These are phyloP conservation scores for Grammothele lineata DNA, from an alignment of 768 basidiomycete genomes.

Conservation along the genomic window DNA sequence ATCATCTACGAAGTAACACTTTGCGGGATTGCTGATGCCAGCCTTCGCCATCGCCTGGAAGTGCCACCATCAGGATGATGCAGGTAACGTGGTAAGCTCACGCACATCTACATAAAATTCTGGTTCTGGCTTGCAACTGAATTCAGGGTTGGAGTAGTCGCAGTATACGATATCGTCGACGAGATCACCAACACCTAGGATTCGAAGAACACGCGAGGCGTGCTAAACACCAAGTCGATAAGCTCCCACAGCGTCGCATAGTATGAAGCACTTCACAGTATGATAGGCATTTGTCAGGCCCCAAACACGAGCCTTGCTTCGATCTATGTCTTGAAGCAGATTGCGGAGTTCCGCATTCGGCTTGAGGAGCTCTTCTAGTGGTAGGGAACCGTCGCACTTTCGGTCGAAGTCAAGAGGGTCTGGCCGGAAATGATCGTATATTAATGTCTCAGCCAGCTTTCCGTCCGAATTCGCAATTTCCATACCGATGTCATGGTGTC, in stretches of 20 bases:
- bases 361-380: constrained; percentile 73
- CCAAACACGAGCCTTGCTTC: constrained; percentile 76
- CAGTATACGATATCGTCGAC: constrained; percentile 76
- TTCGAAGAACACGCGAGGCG: constrained; percentile 72
- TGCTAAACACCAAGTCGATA: constrained; percentile 44
- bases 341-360: constrained; percentile 58
- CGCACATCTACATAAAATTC: constrained; percentile 62
- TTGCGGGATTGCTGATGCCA: constrained; percentile 55
- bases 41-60: constrained; percentile 68
- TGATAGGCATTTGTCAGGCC: constrained; percentile 83
- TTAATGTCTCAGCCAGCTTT: not conserved
- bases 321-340: constrained; percentile 76
- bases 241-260: too few relatives aligned
- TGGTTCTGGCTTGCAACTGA: constrained; percentile 79
- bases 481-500: constrained; percentile 71
- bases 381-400: constrained; percentile 80
- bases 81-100: not conserved
- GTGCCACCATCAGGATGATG: not conserved
- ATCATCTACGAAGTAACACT: constrained; percentile 80
- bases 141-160: constrained; percentile 62
- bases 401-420: constrained; percentile 83
- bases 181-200: constrained; percentile 67
- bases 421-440: constrained; percentile 21
- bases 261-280: constrained; percentile 36
- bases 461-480: not conserved